Percentiles rank a stretch among this genome's conserved stretches.
phyloP scores from a whole-genome alignment of 768 basidiomycete genomes.

The Roridomyces roridus region DNA sequence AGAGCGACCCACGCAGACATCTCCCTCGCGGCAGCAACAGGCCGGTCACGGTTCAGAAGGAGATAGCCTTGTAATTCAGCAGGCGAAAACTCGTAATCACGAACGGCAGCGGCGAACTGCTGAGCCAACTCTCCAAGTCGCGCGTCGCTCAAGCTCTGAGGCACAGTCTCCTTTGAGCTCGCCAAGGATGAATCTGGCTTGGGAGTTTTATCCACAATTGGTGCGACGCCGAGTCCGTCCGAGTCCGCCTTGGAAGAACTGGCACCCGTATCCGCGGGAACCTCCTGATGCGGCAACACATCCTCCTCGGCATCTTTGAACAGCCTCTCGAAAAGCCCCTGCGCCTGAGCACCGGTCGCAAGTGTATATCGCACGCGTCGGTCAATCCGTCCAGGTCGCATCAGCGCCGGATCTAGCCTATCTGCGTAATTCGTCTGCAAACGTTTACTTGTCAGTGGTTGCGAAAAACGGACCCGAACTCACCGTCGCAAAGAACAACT shows the following conservation, averaged over 20 bases:
- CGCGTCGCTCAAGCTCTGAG: background rate
- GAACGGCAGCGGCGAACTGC: slow-evolving; percentile 49
- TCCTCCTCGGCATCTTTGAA: slow-evolving; percentile 31
- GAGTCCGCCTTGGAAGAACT: no score
- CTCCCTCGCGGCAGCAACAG: slow-evolving; percentile 38
- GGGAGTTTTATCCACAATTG: no score
- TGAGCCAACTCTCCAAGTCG: slow-evolving; percentile 39
- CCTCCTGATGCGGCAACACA: slow-evolving; percentile 6
- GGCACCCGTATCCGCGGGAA: background rate
- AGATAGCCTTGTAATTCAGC: slow-evolving; percentile 70
- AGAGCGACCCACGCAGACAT: slow-evolving; percentile 49
- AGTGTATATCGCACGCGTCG: slow-evolving; percentile 57
- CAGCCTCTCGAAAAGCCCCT: slow-evolving; percentile 56
- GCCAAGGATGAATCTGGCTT: no score
- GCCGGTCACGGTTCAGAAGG: slow-evolving; percentile 50
- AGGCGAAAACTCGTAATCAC: slow-evolving; percentile 57
- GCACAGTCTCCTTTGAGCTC: background rate
- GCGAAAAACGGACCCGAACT: slow-evolving; percentile 20
- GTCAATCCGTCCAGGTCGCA: slow-evolving; percentile 66
- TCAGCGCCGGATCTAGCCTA: slow-evolving; percentile 59
- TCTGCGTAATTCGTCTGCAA: slow-evolving; percentile 60
- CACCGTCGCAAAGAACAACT: slow-evolving; percentile 66
- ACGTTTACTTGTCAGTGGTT: background rate
- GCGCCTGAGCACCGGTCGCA: slow-evolving; percentile 53
- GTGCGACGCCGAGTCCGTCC: no score